Evolutionary conservation across 768 basidiomycete species (phyloP).

Genomic region (Ephemerocybe angulata): DNA sequence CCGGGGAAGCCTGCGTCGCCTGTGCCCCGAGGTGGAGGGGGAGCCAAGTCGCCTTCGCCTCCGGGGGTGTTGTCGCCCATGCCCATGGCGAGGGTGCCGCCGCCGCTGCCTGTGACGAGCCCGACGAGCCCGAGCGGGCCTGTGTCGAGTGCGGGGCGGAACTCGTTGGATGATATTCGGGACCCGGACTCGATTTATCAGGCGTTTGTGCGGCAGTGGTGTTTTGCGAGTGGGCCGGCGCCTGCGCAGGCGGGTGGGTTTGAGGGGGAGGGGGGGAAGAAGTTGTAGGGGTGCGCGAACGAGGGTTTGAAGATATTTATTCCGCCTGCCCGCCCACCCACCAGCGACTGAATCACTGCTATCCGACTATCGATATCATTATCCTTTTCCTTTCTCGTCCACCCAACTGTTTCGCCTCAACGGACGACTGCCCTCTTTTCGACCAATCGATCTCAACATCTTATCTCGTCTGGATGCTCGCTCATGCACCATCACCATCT

Average conservation of each 20-base stretch:
- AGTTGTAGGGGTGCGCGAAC: too few species aligned
- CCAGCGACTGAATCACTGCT: too few species aligned
- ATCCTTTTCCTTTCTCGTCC: neutral
- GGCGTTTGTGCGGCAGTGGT: constrained; percentile 64
- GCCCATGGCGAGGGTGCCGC: too few species aligned
- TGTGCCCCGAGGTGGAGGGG: neutral
- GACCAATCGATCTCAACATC: neutral
- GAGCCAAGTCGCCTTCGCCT: neutral
- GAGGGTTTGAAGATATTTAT: too few species aligned
- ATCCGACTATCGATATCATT: neutral
- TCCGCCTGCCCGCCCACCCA: too few species aligned
- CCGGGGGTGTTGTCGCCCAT: too few species aligned
- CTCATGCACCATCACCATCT: constrained; percentile 13
- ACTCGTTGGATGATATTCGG: constrained; percentile 10
- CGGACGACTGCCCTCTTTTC: neutral
- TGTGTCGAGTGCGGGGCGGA: neutral
- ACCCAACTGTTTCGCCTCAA: neutral
- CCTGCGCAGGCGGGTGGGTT: constrained; percentile 8
- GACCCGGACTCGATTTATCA: constrained; percentile 43
- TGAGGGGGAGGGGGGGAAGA: neutral
- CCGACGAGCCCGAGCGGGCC: constrained; percentile 4
- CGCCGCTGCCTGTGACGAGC: neutral
- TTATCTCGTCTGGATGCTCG: neutral
- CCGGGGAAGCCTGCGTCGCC: neutral
- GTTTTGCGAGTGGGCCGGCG: constrained; percentile 51